These are phyloP conservation scores for Nannochloropsis gaditana DNA, from an alignment of 108 stramenopile genomes.

Conservation along the genomic window DNA sequence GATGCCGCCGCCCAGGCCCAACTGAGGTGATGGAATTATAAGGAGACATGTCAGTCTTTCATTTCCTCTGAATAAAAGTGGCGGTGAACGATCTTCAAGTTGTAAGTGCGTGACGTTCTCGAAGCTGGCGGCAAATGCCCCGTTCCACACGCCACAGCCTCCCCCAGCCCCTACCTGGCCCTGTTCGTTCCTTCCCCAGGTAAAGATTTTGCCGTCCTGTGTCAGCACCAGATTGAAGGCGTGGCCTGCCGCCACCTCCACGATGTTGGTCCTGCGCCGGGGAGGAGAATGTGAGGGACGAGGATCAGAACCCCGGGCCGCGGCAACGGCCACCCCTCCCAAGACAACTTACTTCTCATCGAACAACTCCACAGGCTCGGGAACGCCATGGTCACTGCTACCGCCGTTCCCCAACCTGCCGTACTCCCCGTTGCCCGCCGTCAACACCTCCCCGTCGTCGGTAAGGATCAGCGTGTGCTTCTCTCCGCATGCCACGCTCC, in stretches of 20 bases:
- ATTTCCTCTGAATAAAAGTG: too few species aligned
- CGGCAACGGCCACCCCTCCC: too few species aligned
- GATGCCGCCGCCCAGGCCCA: constrained; percentile 71
- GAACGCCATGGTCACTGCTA: constrained; percentile 66
- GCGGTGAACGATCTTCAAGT: neutral
- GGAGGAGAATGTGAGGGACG: constrained; percentile 4
- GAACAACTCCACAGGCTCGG: constrained; percentile 72
- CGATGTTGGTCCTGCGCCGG: neutral
- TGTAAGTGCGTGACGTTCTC: neutral
- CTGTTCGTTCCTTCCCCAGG: constrained; percentile 76
- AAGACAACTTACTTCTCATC: constrained; percentile 52
- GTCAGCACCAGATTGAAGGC: constrained; percentile 67
- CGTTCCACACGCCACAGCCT: neutral
- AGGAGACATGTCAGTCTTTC: neutral
- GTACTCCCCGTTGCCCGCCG: constrained; percentile 65
- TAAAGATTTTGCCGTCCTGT: constrained; percentile 62
- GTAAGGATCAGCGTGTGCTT: constrained; percentile 72
- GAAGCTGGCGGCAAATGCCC: neutral
- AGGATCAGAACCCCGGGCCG: too few species aligned
- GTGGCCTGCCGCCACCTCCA: constrained; percentile 53
- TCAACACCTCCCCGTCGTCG: constrained; percentile 72
- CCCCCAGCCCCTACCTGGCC: constrained; percentile 43
- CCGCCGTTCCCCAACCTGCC: constrained; percentile 72
- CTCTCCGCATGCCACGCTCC: constrained; percentile 66
- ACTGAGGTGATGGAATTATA: constrained; percentile 41